Conservation (phyloP, 768 basidiomycete species). For the Termitomyces sp. region DNA sequence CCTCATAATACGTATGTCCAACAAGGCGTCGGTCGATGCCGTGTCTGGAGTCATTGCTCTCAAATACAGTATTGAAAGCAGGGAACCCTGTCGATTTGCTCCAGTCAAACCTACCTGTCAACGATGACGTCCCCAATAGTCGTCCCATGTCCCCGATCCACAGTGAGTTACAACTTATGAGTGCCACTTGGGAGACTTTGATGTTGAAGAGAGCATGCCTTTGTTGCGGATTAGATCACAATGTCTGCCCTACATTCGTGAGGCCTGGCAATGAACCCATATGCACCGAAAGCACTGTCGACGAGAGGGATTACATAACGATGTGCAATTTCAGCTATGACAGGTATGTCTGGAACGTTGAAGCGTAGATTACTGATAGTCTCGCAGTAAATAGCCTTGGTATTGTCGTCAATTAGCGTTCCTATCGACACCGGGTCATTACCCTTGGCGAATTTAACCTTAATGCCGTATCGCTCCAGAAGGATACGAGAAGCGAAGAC, state of each 20-base stretch:
- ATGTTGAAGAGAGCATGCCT: not conserved
- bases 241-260: conserved; percentile 23
- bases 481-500: conserved; percentile 23
- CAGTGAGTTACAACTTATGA: conserved; percentile 31
- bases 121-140: conserved; percentile 61
- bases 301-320: conserved; percentile 54
- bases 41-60: not conserved
- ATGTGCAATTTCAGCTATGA: conserved; percentile 60
- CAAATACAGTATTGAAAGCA: conserved; percentile 7
- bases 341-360: conserved; percentile 44
- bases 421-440: conserved; percentile 42
- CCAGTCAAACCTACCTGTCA: conserved; percentile 61
- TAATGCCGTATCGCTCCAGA: conserved; percentile 37
- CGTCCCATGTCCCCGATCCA: conserved; percentile 69
- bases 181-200: conserved; percentile 28
- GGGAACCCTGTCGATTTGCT: conserved; percentile 40
- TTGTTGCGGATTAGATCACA: conserved; percentile 25
- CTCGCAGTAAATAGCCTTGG: conserved; percentile 54
- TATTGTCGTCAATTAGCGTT: conserved; percentile 51
- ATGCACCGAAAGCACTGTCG: conserved; percentile 60
- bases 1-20: conserved; percentile 11
- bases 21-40: conserved; percentile 3
- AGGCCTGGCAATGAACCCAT: conserved; percentile 34
- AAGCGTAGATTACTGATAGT: conserved; percentile 60
- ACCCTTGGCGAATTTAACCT: conserved; percentile 44